Evolutionary conservation across 345 rosid genomes (phyloP).

Genomic region (Durio zibethinus): DNA sequence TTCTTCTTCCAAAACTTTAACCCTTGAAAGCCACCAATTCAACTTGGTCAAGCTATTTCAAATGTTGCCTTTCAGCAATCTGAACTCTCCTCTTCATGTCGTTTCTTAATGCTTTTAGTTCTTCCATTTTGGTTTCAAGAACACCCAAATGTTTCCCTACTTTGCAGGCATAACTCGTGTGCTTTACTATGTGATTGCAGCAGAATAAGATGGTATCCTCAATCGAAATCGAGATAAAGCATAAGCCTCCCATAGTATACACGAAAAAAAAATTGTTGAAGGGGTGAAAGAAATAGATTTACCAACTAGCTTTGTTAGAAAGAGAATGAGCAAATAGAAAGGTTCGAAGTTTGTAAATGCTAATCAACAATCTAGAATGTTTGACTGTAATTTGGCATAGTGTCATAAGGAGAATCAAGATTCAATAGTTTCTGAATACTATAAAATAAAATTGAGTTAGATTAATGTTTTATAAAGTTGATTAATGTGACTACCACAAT

Average conservation of each 20-base stretch:
- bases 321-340: too few species aligned
- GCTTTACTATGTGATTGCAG: not conserved
- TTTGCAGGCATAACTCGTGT: not conserved
- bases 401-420: too few species aligned
- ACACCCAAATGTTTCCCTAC: not conserved
- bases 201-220: not conserved
- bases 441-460: too few species aligned
- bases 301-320: too few species aligned
- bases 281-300: not conserved
- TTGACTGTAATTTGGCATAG: too few species aligned
- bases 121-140: not conserved
- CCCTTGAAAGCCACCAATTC: not conserved
- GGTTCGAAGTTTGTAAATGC: too few species aligned
- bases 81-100: not conserved
- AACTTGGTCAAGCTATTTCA: not conserved
- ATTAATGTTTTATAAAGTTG: too few species aligned
- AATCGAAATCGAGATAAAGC: not conserved
- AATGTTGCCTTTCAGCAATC: not conserved
- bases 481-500: too few species aligned
- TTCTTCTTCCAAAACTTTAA: not conserved
- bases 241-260: not conserved
- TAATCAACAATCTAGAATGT: too few species aligned
- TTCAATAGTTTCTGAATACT: too few species aligned
- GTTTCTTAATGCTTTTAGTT: not conserved
- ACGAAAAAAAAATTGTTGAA: too few species aligned